Base-by-base conservation (phyloP, 1,284 basidiomycete genomes). In the Boletellus deceptivus region DNA sequence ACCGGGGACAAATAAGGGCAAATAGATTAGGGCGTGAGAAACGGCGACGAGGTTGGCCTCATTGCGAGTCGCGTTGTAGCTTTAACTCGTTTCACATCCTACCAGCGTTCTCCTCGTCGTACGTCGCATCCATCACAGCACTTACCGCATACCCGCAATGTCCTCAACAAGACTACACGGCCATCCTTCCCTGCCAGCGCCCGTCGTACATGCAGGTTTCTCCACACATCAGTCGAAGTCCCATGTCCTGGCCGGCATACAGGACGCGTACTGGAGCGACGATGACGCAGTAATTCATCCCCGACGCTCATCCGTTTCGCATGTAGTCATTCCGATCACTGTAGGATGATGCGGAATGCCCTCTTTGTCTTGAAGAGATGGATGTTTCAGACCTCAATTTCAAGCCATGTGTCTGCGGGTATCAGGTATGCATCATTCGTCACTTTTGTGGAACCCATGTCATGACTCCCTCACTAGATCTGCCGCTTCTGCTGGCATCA, bases 401-500 rank as follows among this genome's bases (percentile, higher is more conserved):
- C 78, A 97, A 96, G 76, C 97, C 97, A 17, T 99, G 97, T 72
- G 86, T 95, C 49, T 99, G 97, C 73, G 97, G 97, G 59, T 97
- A 99, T 74, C 95, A 98, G 80, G 95, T 91, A 68, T 63, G 75
- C 48, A 45, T 44, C 34, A 45, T 55, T 50, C 53, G 55, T 55
- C 48, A 58, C 46, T 27, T 39, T 52, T 56, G 52, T 58, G 50
- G 53, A 53, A 47, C 46, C 46, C 24, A 22, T 43, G 34, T 46
- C 43, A 43, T 47, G 47, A 50, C 58, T 52, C 56, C 56, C 59
- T 49, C 55, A 55, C 37, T 60, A 98, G 94, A 95, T 99, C 62
- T 99, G 97, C 71, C 91, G 95, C 54, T 99, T 99, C 75, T 99
- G 97, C 72, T 99, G 95, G 86, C 93, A 98, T 74, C 94, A 98